Evolutionary conservation across 495 filamentous ascomycete genomes (phyloP).

Genomic region (Darksidea phi): DNA sequence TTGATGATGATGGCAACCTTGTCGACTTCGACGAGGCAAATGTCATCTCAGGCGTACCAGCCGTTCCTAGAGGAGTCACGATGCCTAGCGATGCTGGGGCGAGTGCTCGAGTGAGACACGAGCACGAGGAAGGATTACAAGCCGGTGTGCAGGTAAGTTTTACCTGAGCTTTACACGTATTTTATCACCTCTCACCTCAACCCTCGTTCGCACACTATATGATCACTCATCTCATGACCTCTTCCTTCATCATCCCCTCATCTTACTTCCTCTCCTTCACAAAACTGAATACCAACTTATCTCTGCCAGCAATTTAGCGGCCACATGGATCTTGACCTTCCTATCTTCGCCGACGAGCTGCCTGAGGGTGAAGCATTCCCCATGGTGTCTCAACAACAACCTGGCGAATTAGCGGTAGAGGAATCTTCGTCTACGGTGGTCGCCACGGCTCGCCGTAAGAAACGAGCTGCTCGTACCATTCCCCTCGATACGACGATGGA

Average conservation of each 20-base stretch:
- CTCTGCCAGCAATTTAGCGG: constrained; percentile 41
- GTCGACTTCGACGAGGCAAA: constrained; percentile 36
- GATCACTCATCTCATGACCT: neutral
- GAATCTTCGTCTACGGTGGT: constrained; percentile 17
- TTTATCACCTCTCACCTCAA: constrained; percentile 3
- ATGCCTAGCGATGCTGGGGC: constrained; percentile 46
- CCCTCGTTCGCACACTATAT: constrained; percentile 1
- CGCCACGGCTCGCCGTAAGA: constrained; percentile 25
- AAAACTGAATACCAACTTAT: constrained; percentile 20
- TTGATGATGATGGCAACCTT: constrained; percentile 65
- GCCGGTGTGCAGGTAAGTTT: constrained; percentile 36
- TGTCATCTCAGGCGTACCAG: constrained; percentile 7
- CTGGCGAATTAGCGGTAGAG: neutral
- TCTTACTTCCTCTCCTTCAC: neutral
- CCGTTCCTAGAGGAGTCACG: constrained; percentile 10
- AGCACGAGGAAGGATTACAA: constrained; percentile 44
- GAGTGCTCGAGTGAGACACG: constrained; percentile 43
- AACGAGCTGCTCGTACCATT: constrained; percentile 29
- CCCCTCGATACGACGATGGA: constrained; percentile 36
- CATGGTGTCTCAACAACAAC: neutral
- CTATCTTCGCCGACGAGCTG: constrained; percentile 25
- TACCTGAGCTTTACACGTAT: constrained; percentile 17
- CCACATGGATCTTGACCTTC: constrained; percentile 49
- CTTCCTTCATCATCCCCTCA: neutral
- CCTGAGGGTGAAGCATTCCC: constrained; percentile 29